Evolutionary conservation across 768 basidiomycete genomes (phyloP).

Genomic region (Tricholoma sp.): DNA sequence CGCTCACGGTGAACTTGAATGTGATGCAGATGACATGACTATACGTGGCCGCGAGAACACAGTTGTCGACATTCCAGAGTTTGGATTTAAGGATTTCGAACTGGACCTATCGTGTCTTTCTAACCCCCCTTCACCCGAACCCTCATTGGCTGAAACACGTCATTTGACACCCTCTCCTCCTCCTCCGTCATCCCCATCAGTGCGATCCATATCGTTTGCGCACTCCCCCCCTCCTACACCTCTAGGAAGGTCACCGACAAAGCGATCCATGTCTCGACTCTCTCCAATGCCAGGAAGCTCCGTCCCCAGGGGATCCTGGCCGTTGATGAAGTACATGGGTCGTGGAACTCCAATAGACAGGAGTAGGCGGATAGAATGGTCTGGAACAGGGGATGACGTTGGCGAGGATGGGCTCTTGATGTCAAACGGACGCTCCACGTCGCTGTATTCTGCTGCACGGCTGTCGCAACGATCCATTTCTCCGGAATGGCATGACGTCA

Average conservation of each 20-base stretch:
- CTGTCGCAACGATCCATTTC: conserved; percentile 29
- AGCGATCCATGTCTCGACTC: conserved; percentile 23
- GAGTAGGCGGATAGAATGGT: conserved; percentile 40
- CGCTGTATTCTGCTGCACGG: conserved; percentile 31
- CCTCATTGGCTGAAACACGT: conserved; percentile 28
- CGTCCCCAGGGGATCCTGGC: conserved; percentile 38
- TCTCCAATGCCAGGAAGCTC: conserved; percentile 23
- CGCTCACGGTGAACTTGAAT: conserved; percentile 11
- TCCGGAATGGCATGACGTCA: conserved; percentile 37
- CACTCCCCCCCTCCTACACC: conserved; percentile 26
- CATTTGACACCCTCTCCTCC: conserved; percentile 27
- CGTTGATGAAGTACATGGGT: conserved; percentile 38
- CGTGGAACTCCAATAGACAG: conserved; percentile 46
- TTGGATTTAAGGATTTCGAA: conserved; percentile 42
- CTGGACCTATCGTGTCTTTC: conserved; percentile 44
- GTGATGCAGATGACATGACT: conserved; percentile 22
- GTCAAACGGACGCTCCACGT: conserved; percentile 30
- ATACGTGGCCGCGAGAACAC: conserved; percentile 19
- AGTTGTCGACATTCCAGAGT: conserved; percentile 20
- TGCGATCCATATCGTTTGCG: conserved; percentile 32
- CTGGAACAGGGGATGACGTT: conserved; percentile 31
- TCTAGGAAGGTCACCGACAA: conserved; percentile 18
- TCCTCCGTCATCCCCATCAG: conserved; percentile 20
- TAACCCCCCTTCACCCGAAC: conserved; percentile 32
- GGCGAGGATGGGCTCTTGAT: conserved; percentile 44